Base-by-base conservation (phyloP, 805 yeast genomes). In the Novakomyces olei region DNA sequence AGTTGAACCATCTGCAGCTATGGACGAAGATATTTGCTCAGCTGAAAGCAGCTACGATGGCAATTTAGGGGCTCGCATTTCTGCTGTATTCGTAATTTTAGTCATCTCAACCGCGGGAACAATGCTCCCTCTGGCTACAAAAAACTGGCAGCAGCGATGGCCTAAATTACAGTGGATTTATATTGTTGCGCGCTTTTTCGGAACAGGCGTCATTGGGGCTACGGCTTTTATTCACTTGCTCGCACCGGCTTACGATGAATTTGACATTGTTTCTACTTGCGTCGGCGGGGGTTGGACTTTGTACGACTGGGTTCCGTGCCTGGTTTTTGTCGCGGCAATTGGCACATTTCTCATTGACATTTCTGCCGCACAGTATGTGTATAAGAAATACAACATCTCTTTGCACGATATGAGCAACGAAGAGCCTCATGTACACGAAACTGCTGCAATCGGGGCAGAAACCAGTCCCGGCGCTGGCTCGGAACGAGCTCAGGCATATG, bases 151-250 rank as follows among this genome's bases (percentile, higher is more conserved):
- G 9, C 33, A 33, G 5, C 14, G 7, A 14, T 17, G 34, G 15
- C 20, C 22, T 9, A 36, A 39, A 9, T 41, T 39, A 3, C 37
- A 39, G 10, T 26, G 32, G 27, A 20, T 35, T 27, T 41, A 39
- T 36, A 33, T 41, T 24, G 19, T 40, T 19, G 39, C 41, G 16
- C 39, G 41, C 26, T 44, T 42, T 36, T 44, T 44, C 32, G 85
- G 85, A 42, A 63, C 79, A 4, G 85, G 85, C 33, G 83, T 74
- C 29, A 74, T 74, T 42, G 57, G 74, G 3, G 75, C 83, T 7
- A 74, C 85, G 5, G 78, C 80, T 0, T 75, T 71, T 42, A 63
- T 74, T 37, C 36, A 34, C 25, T 27, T 41, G 14, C 36, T 41
- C 15, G 22, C 20, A 15, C 43, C 44, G 16, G 44, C 41, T 8